These are phyloP conservation scores for Craspedostauros australis DNA, from an alignment of 108 stramenopile species.

Conservation along the genomic window DNA sequence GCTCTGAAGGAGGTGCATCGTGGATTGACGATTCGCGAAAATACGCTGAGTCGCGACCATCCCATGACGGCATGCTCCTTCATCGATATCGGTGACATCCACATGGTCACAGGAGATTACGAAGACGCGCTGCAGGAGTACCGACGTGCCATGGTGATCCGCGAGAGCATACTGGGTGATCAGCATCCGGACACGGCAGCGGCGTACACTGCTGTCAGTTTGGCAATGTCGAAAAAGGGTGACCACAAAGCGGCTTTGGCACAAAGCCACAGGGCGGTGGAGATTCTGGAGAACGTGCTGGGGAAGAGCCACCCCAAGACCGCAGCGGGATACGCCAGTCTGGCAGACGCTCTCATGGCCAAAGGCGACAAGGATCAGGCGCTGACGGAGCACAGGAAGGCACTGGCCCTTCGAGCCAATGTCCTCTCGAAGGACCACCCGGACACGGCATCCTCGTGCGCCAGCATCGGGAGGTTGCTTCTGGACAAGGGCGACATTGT, in stretches of 20 bases:
- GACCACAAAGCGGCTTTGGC: conserved; percentile 15
- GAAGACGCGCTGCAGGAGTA: conserved; percentile 21
- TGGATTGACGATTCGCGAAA: conserved; percentile 19
- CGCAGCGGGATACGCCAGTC: conserved; percentile 15
- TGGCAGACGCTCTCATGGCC: conserved; percentile 9
- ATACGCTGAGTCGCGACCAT: conserved; percentile 20
- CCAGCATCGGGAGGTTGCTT: conserved; percentile 16
- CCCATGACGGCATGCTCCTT: conserved; percentile 18
- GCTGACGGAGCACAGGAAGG: conserved; percentile 20
- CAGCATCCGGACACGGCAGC: conserved; percentile 25
- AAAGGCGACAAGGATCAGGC: conserved; percentile 25
- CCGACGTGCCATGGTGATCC: conserved; percentile 19
- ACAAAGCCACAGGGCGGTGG: conserved; percentile 18
- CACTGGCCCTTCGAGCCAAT: conserved; percentile 18
- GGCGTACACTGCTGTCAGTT: conserved; percentile 16
- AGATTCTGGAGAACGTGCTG: conserved; percentile 8
- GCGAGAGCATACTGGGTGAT: conserved; percentile 19
- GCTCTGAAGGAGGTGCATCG: conserved; percentile 22
- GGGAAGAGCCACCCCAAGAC: conserved; percentile 27
- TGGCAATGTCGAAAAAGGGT: conserved; percentile 8
- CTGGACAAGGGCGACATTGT: conserved; percentile 13
- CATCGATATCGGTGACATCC: conserved; percentile 21
- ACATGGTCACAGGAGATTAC: conserved; percentile 13
- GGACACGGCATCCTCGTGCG: conserved; percentile 15
- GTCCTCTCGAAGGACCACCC: conserved; percentile 22